Base-by-base conservation (phyloP, 768 basidiomycete species). In the Naganishia onofrii region DNA sequence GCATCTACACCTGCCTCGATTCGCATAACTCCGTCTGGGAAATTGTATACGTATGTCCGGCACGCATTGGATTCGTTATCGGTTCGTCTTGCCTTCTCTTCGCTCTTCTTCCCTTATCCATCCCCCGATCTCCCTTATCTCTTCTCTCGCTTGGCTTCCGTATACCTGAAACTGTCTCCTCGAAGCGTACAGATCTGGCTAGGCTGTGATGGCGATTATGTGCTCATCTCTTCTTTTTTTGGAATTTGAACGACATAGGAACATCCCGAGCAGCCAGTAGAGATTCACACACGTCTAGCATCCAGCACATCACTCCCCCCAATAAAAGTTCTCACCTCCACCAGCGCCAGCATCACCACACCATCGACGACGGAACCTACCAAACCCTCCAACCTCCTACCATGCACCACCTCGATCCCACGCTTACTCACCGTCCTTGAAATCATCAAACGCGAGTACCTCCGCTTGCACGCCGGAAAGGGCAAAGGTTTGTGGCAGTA, bases 381-480 rank as follows among this genome's bases (percentile, higher is more conserved):
- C 21, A 38, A 34, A n/a, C n/a, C n/a, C 42, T 44, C 66, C 66
- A 60, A 67, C 31, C 70, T 78, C 8, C 71, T 75, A 17, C 70
- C 74, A 17, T 74, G 75, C 26, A 78, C 76, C 0, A 66, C 81
- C 0, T 77, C 82, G 9, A 84, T 87, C 5, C 87, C 90, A 0
- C 86, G 88, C 0, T 84, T 94, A 9, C 83, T 93, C 44, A 87
- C 88, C 0, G 89, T 91, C 3, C 88, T 87, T 0, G 92, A 94
- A 79, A 90, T 93, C 68, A 86, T 92, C 74, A 93, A 93, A 76
- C 86, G 92, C 31, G 89, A 92, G 76, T 92, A 87, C 76, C 66
- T 57, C 28, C 17, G n/a, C 44, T 21, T 52, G 7, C 67, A 48
- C 1, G 26, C 66, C 7, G 46, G 48, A 17, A 38, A 65, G 44